Conservation (phyloP, 352 stramenopile genomes). For the Phytophthora brassicae region DNA sequence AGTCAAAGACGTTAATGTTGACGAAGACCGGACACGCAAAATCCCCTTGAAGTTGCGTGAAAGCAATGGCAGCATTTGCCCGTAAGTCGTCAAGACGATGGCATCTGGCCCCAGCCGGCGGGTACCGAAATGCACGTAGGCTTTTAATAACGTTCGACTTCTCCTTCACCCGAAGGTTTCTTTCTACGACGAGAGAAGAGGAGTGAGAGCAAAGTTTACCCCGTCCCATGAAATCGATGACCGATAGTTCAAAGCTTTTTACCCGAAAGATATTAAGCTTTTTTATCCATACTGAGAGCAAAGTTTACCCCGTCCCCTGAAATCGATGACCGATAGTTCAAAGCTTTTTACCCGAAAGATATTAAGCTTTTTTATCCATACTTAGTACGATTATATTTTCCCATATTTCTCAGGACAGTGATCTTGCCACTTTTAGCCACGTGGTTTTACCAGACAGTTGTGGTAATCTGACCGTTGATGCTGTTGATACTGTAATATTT, state of each 20-base stretch:
- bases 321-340: background rate
- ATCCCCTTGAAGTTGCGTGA: slow-evolving; percentile 27
- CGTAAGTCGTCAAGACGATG: slow-evolving; percentile 16
- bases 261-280: background rate
- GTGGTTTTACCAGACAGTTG: no score
- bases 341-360: background rate
- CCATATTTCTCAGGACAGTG: no score
- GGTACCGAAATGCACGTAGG: slow-evolving; percentile 20
- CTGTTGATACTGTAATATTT: no score
- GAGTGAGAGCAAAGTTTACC: background rate
- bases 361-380: no score
- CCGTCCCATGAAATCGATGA: background rate
- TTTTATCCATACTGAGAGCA: no score
- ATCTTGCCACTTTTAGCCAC: no score
- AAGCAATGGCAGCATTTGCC: slow-evolving; percentile 18
- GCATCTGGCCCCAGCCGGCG: slow-evolving; percentile 16
- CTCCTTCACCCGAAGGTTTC: slow-evolving; percentile 31
- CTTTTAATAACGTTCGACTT: slow-evolving; percentile 52
- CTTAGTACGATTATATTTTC: no score
- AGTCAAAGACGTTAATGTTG: slow-evolving; percentile 15
- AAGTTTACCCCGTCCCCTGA: background rate
- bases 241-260: background rate
- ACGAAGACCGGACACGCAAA: slow-evolving; percentile 41
- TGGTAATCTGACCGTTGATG: no score
- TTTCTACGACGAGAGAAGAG: slow-evolving; percentile 18